Conservation (phyloP, 495 filamentous ascomycete species). For the Xylaria venustula region DNA sequence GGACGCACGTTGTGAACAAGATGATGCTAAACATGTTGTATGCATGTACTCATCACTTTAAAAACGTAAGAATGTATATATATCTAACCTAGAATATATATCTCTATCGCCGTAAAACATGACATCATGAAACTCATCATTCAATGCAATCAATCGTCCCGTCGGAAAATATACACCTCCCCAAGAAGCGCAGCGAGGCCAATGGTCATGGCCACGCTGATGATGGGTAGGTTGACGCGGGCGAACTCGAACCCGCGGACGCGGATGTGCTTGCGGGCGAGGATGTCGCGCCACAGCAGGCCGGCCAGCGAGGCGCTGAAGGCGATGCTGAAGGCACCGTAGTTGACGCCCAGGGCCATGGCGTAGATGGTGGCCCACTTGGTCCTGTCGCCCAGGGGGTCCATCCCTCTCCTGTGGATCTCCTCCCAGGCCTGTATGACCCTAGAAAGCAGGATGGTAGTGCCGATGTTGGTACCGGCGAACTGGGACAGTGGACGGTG, state of each 20-base stretch:
- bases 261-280: conserved; percentile 59
- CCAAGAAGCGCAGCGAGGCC: conserved; percentile 58
- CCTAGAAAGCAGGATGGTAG: conserved; percentile 64
- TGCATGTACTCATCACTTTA: too few species aligned
- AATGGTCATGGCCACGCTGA: conserved; percentile 63
- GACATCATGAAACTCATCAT: conserved; percentile 1
- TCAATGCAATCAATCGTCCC: too few species aligned
- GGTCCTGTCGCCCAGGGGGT: conserved; percentile 52
- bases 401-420: conserved; percentile 47
- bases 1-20: too few species aligned
- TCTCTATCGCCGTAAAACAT: background rate
- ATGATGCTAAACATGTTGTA: too few species aligned
- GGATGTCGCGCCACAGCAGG: conserved; percentile 65
- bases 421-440: conserved; percentile 62
- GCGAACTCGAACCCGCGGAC: conserved; percentile 60
- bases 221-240: conserved; percentile 63
- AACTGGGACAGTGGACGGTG: conserved; percentile 44
- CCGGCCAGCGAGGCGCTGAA: conserved; percentile 67
- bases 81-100: background rate
- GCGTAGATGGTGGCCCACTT: conserved; percentile 67
- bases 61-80: background rate
- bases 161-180: conserved; percentile 52
- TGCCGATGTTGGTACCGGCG: conserved; percentile 69
- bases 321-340: conserved; percentile 64
- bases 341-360: conserved; percentile 69